Percentiles rank a stretch among this genome's conserved stretches.
These are phyloP conservation scores for Leishmania amazonensis DNA, from an alignment of 208 protist species.

Conservation along the genomic window DNA sequence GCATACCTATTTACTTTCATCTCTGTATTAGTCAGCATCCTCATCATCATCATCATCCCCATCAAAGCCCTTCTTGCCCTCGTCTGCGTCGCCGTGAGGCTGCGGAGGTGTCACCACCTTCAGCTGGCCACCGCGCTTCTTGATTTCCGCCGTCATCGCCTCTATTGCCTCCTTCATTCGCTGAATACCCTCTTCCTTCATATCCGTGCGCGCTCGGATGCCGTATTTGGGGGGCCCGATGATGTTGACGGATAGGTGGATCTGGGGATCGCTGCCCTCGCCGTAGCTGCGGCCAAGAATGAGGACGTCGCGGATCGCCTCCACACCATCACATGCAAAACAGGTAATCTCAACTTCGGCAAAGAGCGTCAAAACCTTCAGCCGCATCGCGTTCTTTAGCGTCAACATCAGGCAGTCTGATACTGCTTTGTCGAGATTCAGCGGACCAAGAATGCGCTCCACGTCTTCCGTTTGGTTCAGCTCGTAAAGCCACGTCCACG, in stretches of 20 bases:
- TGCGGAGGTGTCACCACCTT: conserved; percentile 88
- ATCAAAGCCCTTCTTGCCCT: conserved; percentile 46
- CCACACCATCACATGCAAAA: conserved; percentile 98
- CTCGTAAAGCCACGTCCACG: conserved; percentile 78
- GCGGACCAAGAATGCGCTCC: conserved; percentile 70
- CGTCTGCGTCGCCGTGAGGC: conserved; percentile 59
- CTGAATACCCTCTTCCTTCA: conserved; percentile 93
- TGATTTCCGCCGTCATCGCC: conserved; percentile 88
- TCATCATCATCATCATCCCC: conserved; percentile 84
- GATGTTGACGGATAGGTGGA: conserved; percentile 93
- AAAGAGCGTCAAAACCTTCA: conserved; percentile 88
- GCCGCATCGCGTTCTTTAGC: conserved; percentile 83
- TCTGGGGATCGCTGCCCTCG: conserved; percentile 66
- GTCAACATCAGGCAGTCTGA: conserved; percentile 73
- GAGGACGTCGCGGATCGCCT: conserved; percentile 97
- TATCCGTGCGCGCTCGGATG: conserved; percentile 91
- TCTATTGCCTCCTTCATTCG: conserved; percentile 92
- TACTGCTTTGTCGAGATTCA: conserved; percentile 66
- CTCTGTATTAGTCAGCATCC: conserved; percentile 48
- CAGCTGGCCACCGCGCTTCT: conserved; percentile 83
- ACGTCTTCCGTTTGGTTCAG: conserved; percentile 74
- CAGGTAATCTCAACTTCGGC: conserved; percentile 98
- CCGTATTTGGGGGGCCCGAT: conserved; percentile 97
- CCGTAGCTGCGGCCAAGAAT: conserved; percentile 84
- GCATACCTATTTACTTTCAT: not conserved